Base-by-base conservation (phyloP, 805 yeast species). In the Starmerella davenportii region DNA sequence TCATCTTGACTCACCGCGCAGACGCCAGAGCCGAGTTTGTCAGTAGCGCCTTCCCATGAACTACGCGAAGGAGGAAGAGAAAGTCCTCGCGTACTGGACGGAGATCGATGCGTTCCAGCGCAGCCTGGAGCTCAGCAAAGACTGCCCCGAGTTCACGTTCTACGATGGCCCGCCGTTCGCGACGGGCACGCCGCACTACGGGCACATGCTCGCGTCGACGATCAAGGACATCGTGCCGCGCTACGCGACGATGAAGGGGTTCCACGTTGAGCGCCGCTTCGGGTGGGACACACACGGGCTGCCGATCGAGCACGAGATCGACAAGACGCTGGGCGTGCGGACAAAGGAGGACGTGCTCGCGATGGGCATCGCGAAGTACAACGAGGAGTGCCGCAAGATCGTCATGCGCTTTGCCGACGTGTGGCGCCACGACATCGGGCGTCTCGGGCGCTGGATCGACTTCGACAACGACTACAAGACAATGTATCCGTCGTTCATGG, bases 251-350 rank as follows among this genome's bases (percentile, higher is more conserved):
- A 87, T 90, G 98, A 87, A 79, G 51, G 98, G 98, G 17, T 77
- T 73, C 60, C 81, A 78, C 52, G 98, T 90, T 32, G 95, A 81
- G 62, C 80, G 99, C 64, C 73, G 96, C 54, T 90, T 90, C 49
- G 99, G 99, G 45, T 90, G 99, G 99, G 99, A 90, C 63, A 90
- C 99, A 40, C 99, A 90, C 60, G 99, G 99, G 41, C 73, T 90
- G 47, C 99, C 99, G 36, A 82, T 90, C 42, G 99, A 90, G 65
- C 95, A 90, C 60, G 95, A 87, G 61, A 90, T 90, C 53, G 99
- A 90, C 79, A 90, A 92, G 78, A 79, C 80, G 56, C 70, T 90
- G 51, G 93, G 92, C 29, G 82, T 90, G 62, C 75, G 78, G 40
- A 79, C 93, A 52, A 90, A 85, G 61, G 87, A 79, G 38, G 99